Base-by-base conservation (phyloP, 495 filamentous ascomycete species). In the Ascodesmis nigricans region DNA sequence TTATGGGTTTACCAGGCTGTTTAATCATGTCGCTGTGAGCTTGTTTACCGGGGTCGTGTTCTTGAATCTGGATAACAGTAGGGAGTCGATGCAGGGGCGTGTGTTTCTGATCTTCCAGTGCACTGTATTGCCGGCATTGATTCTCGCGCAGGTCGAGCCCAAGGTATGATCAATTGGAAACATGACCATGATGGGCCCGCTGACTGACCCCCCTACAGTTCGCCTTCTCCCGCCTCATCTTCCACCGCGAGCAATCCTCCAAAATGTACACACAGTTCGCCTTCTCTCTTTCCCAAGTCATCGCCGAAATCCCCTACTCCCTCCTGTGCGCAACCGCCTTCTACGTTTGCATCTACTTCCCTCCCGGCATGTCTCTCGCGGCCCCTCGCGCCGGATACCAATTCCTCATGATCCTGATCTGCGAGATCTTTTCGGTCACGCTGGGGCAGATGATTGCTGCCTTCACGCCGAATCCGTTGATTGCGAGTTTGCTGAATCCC, bases 21-120 rank as follows among this genome's bases (percentile, higher is more conserved):
- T 80, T 60, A 73, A 73, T 38, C 73, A 83, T 44, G 51, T 78
- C 35, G 65, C 64, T 44, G 73, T 83, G 38, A 65, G 73, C 4
- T 46, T 90, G 8, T 53, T 84, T 29, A 79, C 73, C 0, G 79
- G 79, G 21, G 58, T 90, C 11, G 69, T 66, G 17, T 87, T 69
- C 47, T 55, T 80, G 14, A 57, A 75, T 5, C 64, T 82, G 2
- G 69, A 77, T 41, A 49, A 78, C 39, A 72, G 69, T 1, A 64
- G 72, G 3, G 54, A 68, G 2, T 72, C 66, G 3, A 57, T 84
- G 13, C 78, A 90, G 43, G 73, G 81, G 54, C 69, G 69, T 27
- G 66, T 90, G 39, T 87, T 90, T 53, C 66, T 80, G 52, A 71
- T 80, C 47, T 87, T 84, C 62, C 77, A 81, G 52, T 62, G 75